phyloP scores from a whole-genome alignment of 1,284 basidiomycete species.

The Apiotrichum gamsii region DNA sequence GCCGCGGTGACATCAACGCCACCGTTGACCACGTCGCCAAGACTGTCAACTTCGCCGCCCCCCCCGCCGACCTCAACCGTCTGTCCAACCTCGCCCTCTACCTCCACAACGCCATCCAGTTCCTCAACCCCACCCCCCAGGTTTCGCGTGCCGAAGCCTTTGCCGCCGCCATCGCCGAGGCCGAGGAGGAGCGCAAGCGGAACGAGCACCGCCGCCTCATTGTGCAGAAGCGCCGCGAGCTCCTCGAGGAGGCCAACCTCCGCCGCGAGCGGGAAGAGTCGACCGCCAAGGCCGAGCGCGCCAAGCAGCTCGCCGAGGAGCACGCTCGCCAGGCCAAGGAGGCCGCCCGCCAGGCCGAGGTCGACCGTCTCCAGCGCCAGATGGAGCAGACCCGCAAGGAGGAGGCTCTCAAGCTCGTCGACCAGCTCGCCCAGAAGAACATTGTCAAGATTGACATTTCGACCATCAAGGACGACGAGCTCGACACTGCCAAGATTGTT shows the following conservation, averaged over 20 bases:
- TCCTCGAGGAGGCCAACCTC: slow-evolving; percentile 76
- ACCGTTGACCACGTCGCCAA: slow-evolving; percentile 85
- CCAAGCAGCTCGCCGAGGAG: slow-evolving; percentile 66
- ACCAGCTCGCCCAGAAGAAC: slow-evolving; percentile 75
- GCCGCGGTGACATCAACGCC: slow-evolving; percentile 79
- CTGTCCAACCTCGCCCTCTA: slow-evolving; percentile 67
- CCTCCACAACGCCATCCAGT: slow-evolving; percentile 63
- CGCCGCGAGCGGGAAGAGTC: slow-evolving; percentile 89
- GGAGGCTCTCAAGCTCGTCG: slow-evolving; percentile 84
- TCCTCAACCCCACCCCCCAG: slow-evolving; percentile 47
- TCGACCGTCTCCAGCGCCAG: slow-evolving; percentile 72
- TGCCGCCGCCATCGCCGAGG: slow-evolving; percentile 46
- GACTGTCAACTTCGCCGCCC: slow-evolving; percentile 65
- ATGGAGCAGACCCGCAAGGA: slow-evolving; percentile 75
- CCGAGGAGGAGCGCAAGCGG: slow-evolving; percentile 64
- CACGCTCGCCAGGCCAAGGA: slow-evolving; percentile 62
- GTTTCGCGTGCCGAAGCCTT: slow-evolving; percentile 44
- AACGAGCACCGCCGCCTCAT: slow-evolving; percentile 70
- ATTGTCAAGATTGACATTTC: slow-evolving; percentile 78
- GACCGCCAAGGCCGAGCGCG: slow-evolving; percentile 68
- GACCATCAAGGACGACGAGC: slow-evolving; percentile 70
- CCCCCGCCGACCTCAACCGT: slow-evolving; percentile 48
- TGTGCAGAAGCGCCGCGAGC: slow-evolving; percentile 78
- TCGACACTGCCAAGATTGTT: slow-evolving; percentile 84
- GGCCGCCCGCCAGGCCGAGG: slow-evolving; percentile 64